Evolutionary conservation across 2,329 filamentous ascomycete species (phyloP).

Genomic region (Daldinia sp.): DNA sequence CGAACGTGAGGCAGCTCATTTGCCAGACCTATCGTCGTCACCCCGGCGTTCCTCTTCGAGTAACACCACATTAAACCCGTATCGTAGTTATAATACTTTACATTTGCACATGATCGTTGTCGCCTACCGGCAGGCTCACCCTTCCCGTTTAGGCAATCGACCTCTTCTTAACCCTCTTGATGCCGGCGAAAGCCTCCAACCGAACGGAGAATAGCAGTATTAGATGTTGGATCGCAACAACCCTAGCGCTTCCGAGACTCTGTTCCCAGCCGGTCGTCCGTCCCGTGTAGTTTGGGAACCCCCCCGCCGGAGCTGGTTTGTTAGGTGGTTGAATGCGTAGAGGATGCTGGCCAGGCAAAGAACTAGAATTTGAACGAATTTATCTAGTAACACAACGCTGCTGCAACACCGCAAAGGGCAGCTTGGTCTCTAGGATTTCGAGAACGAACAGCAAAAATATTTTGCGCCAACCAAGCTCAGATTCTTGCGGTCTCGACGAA

Average conservation of each 20-base stretch:
- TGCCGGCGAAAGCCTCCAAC: conserved; percentile 39
- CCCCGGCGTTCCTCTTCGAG: conserved; percentile 37
- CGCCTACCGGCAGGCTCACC: conserved; percentile 44
- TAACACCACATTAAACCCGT: conserved; percentile 44
- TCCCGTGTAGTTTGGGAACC: conserved; percentile 39
- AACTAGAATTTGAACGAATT: conserved; percentile 39
- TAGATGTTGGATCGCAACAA: conserved; percentile 43
- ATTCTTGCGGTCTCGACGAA: conserved; percentile 46
- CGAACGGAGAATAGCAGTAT: conserved; percentile 40
- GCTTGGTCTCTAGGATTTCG: conserved; percentile 42
- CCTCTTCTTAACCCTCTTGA: conserved; percentile 36
- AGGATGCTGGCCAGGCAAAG: conserved; percentile 38
- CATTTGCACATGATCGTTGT: conserved; percentile 42
- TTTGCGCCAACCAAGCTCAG: conserved; percentile 43
- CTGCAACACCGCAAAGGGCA: conserved; percentile 42
- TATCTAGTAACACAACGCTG: conserved; percentile 49
- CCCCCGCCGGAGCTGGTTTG: conserved; percentile 34
- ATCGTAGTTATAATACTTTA: conserved; percentile 39
- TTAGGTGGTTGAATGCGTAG: conserved; percentile 35
- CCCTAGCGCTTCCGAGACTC: conserved; percentile 38
- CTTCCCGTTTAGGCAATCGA: conserved; percentile 48
- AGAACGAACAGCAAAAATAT: conserved; percentile 42
- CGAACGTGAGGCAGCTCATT: conserved; percentile 39
- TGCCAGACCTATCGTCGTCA: conserved; percentile 39
- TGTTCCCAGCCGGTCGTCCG: conserved; percentile 39